These are phyloP conservation scores for sunflower (Helianthus annuus) DNA, from an alignment of 129 eudicot species.

Conservation along the genomic window HanXRQr2.0-SUNRISE NC_035438.2:13799653-13800152, in stretches of 20 bases:
- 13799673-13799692: conserved; percentile 13
- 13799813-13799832: conserved; percentile 50
- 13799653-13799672: conserved; percentile 33
- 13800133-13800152: conserved; percentile 41
- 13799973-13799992: no score
- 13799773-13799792: conserved; percentile 30
- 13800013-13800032: conserved; percentile 9
- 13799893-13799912: conserved; percentile 66
- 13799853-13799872: conserved; percentile 37
- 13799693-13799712: not conserved
- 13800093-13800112: conserved; percentile 48
- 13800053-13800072: not conserved
- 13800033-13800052: conserved; percentile 2
- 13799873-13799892: conserved; percentile 45
- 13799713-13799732: conserved; percentile 13
- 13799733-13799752: not conserved
- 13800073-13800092: conserved; percentile 45
- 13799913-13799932: conserved; percentile 46
- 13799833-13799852: conserved; percentile 50
- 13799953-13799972: not conserved
- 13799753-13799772: conserved; percentile 1
- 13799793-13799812: conserved; percentile 61
- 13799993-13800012: no score
- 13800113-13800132: conserved; percentile 53
- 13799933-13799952: no score